Evolutionary conservation across 768 basidiomycete genomes (phyloP), one percentile per base, ranked within the genome.

Genomic region (Paxillus rubicundulus): DNA sequence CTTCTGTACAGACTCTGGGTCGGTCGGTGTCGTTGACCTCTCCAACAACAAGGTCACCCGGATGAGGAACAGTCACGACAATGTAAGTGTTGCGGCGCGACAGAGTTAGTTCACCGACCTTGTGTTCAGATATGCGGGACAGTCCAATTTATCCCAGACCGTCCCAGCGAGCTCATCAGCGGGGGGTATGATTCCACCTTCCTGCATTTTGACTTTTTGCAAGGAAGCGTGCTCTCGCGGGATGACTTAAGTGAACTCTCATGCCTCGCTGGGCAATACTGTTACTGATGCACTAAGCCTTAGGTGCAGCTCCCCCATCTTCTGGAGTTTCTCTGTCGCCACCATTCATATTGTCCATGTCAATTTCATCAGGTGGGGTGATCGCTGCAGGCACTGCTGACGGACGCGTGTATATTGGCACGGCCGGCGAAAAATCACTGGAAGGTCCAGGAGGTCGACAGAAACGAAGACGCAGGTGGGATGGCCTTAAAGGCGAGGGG

Each of bases 321-420:
- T 74, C 74, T 1, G 80, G 80, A 1, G 73, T 86, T 52, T 75
- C 81, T 0, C 69, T 91, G 21, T 83, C 88, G 2, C 89, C 89
- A 1, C 87, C 89, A 1, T 93, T 92, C 63, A 70, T 92, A 47
- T 75, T 83, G 65, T 85, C 80, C 20, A 70, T 81, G 38, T 74
- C 86, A 1, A 62, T 92, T 27, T 84, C 85, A 3, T 52, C 75
- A 0, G 75, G 71, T 4, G 89, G 86, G 0, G 62, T 83, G 30
- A 62, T 91, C 16, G 87, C 83, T 13, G 86, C 82, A 6, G 84
- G 87, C 5, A 87, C 84, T 1, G 90, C 88, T 9, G 87, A 92
- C 62, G 90, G 90, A 4, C 80, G 81, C 36, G 61, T 92, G 5
- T 83, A 82, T 74, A 58, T 90, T 21, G 87, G 88, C 12, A 77